Percentiles rank a stretch among this genome's conserved stretches.
Evolutionary conservation across 1,284 basidiomycete species (phyloP).

Genomic region (Rhodotorula sp.): DNA sequence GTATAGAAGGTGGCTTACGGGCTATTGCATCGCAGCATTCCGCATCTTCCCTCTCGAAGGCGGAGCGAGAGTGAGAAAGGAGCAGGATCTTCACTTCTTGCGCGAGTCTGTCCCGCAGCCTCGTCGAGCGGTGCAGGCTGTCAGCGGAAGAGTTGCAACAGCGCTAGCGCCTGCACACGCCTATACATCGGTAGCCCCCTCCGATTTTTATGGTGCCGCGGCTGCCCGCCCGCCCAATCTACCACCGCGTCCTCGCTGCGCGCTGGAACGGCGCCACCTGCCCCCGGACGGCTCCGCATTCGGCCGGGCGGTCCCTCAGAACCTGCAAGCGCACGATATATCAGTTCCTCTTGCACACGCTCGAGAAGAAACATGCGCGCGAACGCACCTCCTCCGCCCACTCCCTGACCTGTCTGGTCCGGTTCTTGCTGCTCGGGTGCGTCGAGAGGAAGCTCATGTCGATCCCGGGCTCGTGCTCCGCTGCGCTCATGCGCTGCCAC

Average conservation of each 20-base stretch:
- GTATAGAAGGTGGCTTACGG: neutral
- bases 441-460: slow-evolving; percentile 65
- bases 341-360: too few species aligned
- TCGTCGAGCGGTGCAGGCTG: too few species aligned
- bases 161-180: too few species aligned
- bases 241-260: slow-evolving; percentile 2
- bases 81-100: too few species aligned
- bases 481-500: slow-evolving; percentile 45
- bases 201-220: too few species aligned
- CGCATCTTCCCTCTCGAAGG: neutral
- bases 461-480: slow-evolving; percentile 25
- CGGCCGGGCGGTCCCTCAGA: slow-evolving; percentile 17
- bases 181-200: too few species aligned
- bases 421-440: slow-evolving; percentile 69
- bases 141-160: too few species aligned
- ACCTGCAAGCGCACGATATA: slow-evolving; percentile 1
- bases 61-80: too few species aligned
- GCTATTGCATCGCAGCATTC: neutral
- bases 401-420: slow-evolving; percentile 58
- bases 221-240: neutral
- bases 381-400: slow-evolving; percentile 39
- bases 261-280: slow-evolving; percentile 14
- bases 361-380: too few species aligned
- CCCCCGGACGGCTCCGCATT: slow-evolving; percentile 21
- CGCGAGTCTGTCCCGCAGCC: too few species aligned